Evolutionary conservation across 345 rosid species (phyloP), one percentile per base, ranked within the genome.

Genomic region (Moricandia arvensis): DNA sequence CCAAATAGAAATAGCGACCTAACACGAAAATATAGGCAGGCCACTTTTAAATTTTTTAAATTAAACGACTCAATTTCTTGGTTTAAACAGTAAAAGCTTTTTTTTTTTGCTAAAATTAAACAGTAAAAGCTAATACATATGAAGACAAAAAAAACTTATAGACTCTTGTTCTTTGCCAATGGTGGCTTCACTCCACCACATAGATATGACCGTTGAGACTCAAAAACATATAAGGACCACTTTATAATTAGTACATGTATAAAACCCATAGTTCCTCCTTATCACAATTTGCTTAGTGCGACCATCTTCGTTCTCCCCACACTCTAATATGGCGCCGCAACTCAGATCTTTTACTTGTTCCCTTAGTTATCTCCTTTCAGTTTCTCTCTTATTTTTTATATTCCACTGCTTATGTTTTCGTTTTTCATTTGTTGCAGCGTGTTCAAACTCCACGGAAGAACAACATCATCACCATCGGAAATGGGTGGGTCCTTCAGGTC

Each of bases 401-500:
- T 63, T 65, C 66, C 64, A 45, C 8, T 74, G 65, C 35, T 76
- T 71, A 10, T 71, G 74, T 55, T 79, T 74, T 57, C 66, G 69
- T 75, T 26, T 82, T 75, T 81, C 79, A 30, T 63, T 69, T 12
- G 67, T 69, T 26, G 43, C 74, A 51, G 87, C 49, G 45, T 70
- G 83, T 47, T 74, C 82, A 18, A 61, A 59, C 64, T 43, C 70
- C 63, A 35, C 82, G 6, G 70, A 57, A n/a, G 53, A 45, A 10
- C 55, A 41, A 33, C 85, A 53, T 80, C 29, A 76, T 90, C 35
- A 51, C 73, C 85, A 47, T 68, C 90, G 79, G 75, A 80, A 75
- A 63, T 91, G 98, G 96, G 78, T 89, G 0, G 95, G 91, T 34
- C 98, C 98, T 1, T 68, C 83, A 71, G 97, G 98, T 34, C 83